Evolutionary conservation across 495 filamentous ascomycete species (phyloP).

Genomic region (Clavariopsis aquatica): DNA sequence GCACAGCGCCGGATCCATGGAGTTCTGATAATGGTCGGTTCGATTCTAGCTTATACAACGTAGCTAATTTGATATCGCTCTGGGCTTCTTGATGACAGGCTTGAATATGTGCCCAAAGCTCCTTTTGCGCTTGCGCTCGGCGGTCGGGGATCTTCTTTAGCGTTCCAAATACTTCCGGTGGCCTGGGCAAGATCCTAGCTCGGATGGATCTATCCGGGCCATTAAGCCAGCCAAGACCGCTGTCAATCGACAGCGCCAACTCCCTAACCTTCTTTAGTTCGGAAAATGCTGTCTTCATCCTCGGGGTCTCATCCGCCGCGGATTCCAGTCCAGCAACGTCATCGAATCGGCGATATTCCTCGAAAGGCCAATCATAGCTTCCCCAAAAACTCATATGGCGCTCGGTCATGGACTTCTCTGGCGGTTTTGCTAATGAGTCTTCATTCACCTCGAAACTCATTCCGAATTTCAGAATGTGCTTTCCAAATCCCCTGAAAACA

Average conservation of each 20-base stretch:
- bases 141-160: constrained; percentile 32
- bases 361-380: constrained; percentile 54
- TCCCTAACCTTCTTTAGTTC: constrained; percentile 49
- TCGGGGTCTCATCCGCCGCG: constrained; percentile 54
- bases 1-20: not conserved
- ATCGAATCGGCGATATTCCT: constrained; percentile 53
- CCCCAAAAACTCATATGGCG: constrained; percentile 53
- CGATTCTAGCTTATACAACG: constrained; percentile 27
- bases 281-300: constrained; percentile 53
- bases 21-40: constrained; percentile 12
- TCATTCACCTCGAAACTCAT: constrained; percentile 59
- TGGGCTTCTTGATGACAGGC: constrained; percentile 20
- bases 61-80: constrained; percentile 33
- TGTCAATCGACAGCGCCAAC: constrained; percentile 57
- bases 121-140: constrained; percentile 32
- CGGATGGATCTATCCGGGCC: constrained; percentile 48
- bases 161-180: constrained; percentile 40
- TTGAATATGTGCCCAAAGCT: constrained; percentile 42
- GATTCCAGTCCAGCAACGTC: constrained; percentile 53
- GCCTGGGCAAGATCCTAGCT: constrained; percentile 33
- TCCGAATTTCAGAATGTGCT: constrained; percentile 53
- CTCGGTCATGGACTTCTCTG: constrained; percentile 48
- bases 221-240: constrained; percentile 58
- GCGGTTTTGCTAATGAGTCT: constrained; percentile 44
- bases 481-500: constrained; percentile 54